Base-by-base conservation (phyloP, 257 asterid genomes). In the Capsicum chinense region DNA sequence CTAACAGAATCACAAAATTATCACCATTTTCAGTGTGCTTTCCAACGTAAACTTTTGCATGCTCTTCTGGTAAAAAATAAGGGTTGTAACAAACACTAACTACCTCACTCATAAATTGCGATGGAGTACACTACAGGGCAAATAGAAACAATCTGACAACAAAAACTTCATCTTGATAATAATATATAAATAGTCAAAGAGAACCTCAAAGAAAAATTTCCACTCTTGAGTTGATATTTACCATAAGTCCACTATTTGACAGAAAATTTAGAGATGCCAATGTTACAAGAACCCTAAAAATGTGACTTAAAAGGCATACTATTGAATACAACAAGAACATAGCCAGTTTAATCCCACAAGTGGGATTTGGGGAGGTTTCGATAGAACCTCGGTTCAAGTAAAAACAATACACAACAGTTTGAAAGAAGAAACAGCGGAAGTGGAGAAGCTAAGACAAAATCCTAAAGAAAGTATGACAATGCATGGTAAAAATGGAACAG, bases 21-120 rank as follows among this genome's bases (percentile, higher is more conserved):
- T 52, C 64, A 76, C 48, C 64, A 78, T 33, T 78, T 74, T 54
- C 26, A 14, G 81, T 14, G 58, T n/a, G 57, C 79, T n/a, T 71
- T 47, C 37, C 9, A 10, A 47, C 9, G 5, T 44, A 39, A 39
- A 39, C 42, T 39, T 39, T 39, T 39, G 42, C 42, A 39, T 11
- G 19, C 33, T 78, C 64, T 0, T 54, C 33, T 4, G 63, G 50
- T 26, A 13, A 54, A 33, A 68, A 50, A 26, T 21, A 13, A 78
- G 9, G n/a, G 64, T 54, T 14, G 81, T 14, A 54, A 26, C 64
- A 12, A 33, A 78, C 33, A 26, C 64, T 54, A 78, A 26, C 64
- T 8, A 78, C 64, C 81, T 78, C 81, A 78, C 64, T 15, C 15
- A 35, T 63, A 5, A 0, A 26, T 26, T 8, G 14, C 13, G 26